phyloP scores from a whole-genome alignment of 345 rosid genomes.

The Gossypium anomalum region DNA sequence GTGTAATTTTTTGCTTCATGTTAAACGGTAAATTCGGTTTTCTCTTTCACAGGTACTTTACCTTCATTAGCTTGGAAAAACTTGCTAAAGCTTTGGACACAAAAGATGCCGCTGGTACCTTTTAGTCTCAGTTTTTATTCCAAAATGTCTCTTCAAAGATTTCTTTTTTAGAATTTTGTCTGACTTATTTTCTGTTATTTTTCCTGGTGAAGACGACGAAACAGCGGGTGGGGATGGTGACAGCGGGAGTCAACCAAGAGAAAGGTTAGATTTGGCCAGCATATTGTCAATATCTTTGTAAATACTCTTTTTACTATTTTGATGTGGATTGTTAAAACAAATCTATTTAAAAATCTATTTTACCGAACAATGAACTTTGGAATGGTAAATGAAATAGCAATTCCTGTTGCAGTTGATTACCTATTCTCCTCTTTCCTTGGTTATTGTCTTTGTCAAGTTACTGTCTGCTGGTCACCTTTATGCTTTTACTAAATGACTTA shows the following conservation, averaged over 20 bases:
- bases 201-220: neutral
- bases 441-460: neutral
- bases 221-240: neutral
- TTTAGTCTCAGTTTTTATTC: neutral
- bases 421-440: neutral
- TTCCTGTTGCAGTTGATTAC: neutral
- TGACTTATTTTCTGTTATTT: neutral
- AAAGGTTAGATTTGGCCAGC: constrained; percentile 9
- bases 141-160: neutral
- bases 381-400: neutral
- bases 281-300: neutral
- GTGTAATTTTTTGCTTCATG: neutral
- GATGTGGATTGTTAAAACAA: neutral
- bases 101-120: constrained; percentile 37
- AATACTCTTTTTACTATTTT: neutral
- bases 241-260: neutral
- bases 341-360: neutral
- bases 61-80: constrained; percentile 72
- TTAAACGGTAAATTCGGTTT: neutral
- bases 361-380: neutral
- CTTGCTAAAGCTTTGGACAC: constrained; percentile 47
- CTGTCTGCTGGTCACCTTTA: neutral
- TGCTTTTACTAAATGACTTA: neutral
- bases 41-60: constrained; percentile 51
- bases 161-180: neutral